Conservation (phyloP, 768 basidiomycete species). For the Suillus tomentosus region DNA sequence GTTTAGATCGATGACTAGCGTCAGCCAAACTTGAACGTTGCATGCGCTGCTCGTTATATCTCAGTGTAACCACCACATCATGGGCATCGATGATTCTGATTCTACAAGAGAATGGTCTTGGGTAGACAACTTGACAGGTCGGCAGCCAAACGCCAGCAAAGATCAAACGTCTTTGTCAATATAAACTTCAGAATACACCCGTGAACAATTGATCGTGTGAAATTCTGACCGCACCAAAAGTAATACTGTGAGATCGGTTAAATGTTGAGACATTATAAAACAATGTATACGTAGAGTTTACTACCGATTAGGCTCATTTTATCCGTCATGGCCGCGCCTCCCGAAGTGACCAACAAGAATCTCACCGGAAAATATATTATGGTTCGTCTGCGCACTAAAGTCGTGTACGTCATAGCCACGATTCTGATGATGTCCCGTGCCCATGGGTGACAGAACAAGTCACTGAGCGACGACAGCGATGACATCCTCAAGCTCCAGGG, state of each 20-base stretch:
- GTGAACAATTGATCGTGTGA: background rate
- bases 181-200: background rate
- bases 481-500: conserved; percentile 71
- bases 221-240: background rate
- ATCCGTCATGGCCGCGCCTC: conserved; percentile 63
- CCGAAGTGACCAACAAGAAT: conserved; percentile 57
- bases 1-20: no score
- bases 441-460: conserved; percentile 55
- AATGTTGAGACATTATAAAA: background rate
- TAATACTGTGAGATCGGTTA: background rate
- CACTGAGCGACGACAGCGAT: conserved; percentile 61
- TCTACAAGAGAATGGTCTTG: background rate
- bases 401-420: background rate
- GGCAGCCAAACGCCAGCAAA: no score
- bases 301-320: background rate
- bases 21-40: no score
- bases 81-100: background rate
- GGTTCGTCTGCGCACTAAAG: conserved; percentile 42
- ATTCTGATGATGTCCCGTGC: conserved; percentile 8
- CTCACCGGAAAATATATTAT: conserved; percentile 63
- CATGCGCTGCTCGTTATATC: no score
- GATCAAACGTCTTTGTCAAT: background rate
- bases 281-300: no score
- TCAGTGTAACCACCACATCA: no score
- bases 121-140: background rate